A percentile compares a stretch with the other conserved stretches of the same genome.
phyloP scores from a whole-genome alignment of 1,284 basidiomycete species.

The Boletus smithii region DNA sequence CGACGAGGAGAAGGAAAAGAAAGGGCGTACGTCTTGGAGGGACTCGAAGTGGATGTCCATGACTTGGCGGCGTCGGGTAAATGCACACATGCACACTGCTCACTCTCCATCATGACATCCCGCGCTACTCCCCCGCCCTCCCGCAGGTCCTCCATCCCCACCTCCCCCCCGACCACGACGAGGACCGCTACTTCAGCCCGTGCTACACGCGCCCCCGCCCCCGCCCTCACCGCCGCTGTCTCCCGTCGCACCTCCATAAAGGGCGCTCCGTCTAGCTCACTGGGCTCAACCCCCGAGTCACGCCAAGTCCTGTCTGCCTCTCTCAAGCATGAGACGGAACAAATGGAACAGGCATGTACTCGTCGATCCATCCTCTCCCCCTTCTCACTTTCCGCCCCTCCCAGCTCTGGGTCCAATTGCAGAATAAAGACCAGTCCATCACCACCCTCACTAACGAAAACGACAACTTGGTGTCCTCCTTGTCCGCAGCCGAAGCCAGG shows the following conservation, averaged over 20 bases:
- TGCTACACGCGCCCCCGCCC: conserved; percentile 42
- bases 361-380: not conserved
- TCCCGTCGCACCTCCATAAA: conserved; percentile 52
- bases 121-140: conserved; percentile 46
- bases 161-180: conserved; percentile 33
- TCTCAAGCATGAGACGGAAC: conserved; percentile 70
- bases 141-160: conserved; percentile 37
- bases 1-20: not conserved
- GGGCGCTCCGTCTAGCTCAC: conserved; percentile 36
- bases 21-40: conserved; percentile 42
- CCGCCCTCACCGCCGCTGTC: conserved; percentile 39
- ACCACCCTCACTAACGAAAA: conserved; percentile 59
- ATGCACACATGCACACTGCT: no score
- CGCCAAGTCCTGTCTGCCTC: no score
- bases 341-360: conserved; percentile 67
- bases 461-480: conserved; percentile 54
- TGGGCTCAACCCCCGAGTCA: no score
- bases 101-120: conserved; percentile 33
- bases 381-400: conserved; percentile 12
- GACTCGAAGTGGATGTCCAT: conserved; percentile 43
- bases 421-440: conserved; percentile 73
- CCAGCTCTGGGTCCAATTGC: conserved; percentile 69
- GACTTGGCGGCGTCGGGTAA: no score
- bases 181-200: conserved; percentile 47
- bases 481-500: conserved; percentile 63